Conservation (phyloP, 257 asterid genomes). For the Jacaranda mimosifolia region DNA sequence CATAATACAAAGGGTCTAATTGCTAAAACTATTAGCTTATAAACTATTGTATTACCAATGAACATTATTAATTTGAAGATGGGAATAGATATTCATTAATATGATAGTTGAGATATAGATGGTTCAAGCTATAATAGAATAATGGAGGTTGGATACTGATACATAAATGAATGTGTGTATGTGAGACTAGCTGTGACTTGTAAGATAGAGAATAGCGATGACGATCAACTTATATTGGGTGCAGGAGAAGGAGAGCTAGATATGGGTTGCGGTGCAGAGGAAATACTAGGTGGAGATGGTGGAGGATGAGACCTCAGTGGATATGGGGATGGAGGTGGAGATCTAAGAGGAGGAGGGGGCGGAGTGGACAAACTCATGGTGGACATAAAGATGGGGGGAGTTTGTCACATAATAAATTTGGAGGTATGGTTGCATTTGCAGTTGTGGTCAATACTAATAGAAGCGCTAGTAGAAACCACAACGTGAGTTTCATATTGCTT, state of each 20-base stretch:
- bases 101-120: background rate
- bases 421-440: background rate
- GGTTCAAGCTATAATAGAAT: background rate
- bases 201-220: background rate
- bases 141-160: background rate
- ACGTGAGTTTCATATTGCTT: constrained; percentile 22
- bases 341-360: no score
- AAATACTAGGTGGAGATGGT: background rate
- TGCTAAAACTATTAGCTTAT: background rate
- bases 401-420: no score
- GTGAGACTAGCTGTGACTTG: background rate
- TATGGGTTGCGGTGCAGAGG: background rate
- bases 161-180: background rate
- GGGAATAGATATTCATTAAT: no score
- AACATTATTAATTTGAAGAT: background rate
- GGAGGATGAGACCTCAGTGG: constrained; percentile 17
- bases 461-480: constrained; percentile 34
- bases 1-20: background rate
- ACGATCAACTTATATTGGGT: background rate
- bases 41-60: no score
- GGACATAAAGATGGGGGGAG: no score
- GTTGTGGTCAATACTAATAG: background rate
- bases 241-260: background rate
- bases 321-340: no score
- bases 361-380: no score